Conservation (phyloP, 352 stramenopile genomes). For the Globisporangium paroecandrum region DNA sequence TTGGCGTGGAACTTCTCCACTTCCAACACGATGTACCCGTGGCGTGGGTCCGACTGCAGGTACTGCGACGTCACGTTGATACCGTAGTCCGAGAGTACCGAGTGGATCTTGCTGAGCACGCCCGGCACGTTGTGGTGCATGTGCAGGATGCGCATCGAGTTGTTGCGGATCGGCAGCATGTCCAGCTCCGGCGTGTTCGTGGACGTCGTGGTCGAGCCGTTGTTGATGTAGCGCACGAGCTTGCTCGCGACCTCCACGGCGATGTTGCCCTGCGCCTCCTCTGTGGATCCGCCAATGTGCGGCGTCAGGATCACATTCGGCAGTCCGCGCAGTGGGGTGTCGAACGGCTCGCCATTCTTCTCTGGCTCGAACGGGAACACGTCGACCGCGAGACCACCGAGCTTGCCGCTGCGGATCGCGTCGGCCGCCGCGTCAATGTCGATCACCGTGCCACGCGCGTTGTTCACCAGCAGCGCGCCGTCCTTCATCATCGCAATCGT, state of each 20-base stretch:
- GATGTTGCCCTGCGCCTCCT: constrained; percentile 94
- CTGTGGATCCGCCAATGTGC: constrained; percentile 94
- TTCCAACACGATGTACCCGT: constrained; percentile 82
- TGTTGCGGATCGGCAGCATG: constrained; percentile 65
- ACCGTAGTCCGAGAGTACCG: constrained; percentile 76
- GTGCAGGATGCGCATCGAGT: constrained; percentile 84
- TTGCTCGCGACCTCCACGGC: constrained; percentile 79
- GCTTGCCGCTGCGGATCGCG: constrained; percentile 84
- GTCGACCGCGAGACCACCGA: constrained; percentile 81
- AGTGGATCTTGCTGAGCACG: constrained; percentile 86
- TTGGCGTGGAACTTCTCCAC: constrained; percentile 80
- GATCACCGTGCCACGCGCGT: constrained; percentile 93
- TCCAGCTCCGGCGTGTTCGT: constrained; percentile 81
- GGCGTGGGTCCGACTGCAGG: constrained; percentile 73
- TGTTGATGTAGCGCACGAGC: constrained; percentile 80
- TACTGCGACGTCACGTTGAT: constrained; percentile 87
- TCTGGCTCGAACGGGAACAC: constrained; percentile 88
- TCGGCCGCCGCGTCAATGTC: constrained; percentile 91
- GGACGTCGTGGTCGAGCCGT: constrained; percentile 74
- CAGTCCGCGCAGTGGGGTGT: constrained; percentile 87
- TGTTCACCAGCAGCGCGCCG: constrained; percentile 93
- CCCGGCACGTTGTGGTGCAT: constrained; percentile 85
- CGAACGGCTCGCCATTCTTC: constrained; percentile 80
- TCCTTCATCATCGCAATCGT: constrained; percentile 91
- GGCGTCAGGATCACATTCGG: constrained; percentile 93